phyloP scores from a whole-genome alignment of 768 basidiomycete species.

The Leccinum fibrillosum region DNA sequence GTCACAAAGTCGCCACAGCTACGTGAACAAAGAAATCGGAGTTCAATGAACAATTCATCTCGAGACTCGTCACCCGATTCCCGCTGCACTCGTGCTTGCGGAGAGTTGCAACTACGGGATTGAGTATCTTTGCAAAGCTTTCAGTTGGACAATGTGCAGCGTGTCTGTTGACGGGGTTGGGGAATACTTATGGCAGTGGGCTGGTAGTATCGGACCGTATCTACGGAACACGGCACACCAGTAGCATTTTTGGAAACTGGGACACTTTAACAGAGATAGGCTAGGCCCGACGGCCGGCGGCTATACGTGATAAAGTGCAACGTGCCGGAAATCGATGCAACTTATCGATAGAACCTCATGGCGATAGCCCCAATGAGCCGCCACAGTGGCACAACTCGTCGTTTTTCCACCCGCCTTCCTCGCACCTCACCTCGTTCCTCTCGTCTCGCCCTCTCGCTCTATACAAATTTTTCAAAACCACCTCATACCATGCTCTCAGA shows the following conservation, averaged over 20 bases:
- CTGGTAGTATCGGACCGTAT: neutral
- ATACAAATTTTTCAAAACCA: neutral
- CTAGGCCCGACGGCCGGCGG: neutral
- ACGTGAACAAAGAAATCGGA: neutral
- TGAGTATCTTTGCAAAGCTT: too few species aligned
- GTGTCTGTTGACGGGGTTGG: neutral
- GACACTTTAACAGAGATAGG: neutral
- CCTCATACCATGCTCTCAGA: neutral
- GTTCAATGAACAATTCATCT: neutral
- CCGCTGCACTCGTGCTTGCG: neutral
- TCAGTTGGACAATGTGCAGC: neutral
- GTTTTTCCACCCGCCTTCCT: slow-evolving; percentile 5
- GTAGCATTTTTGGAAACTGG: neutral
- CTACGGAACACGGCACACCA: neutral
- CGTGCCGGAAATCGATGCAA: neutral
- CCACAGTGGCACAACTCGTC: neutral
- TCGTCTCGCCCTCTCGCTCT: slow-evolving; percentile 2
- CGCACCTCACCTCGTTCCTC: neutral
- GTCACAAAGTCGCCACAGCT: neutral
- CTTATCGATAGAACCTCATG: neutral
- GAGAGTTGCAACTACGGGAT: neutral
- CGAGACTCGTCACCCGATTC: too few species aligned
- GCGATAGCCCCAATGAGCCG: neutral
- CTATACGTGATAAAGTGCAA: neutral
- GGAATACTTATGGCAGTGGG: neutral